Evolutionary conservation across 2,329 filamentous ascomycete species (phyloP).

Genomic region (Penicillium sp.): DNA sequence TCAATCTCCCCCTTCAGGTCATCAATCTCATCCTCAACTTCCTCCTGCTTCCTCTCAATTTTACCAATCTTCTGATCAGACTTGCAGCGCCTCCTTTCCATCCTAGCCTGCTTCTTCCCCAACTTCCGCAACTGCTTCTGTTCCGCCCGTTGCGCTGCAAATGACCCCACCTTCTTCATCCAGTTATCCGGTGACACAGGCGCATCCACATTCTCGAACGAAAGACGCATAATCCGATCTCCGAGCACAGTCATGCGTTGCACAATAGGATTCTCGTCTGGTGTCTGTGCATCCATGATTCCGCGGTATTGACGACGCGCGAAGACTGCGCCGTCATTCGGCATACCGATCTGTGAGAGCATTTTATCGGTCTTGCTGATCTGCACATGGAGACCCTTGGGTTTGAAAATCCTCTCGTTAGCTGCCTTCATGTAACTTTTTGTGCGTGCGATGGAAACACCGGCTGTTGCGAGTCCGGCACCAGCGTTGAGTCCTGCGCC

Average conservation of each 20-base stretch:
- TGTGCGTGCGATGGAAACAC: constrained; percentile 23
- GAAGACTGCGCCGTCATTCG: neutral
- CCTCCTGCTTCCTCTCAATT: constrained; percentile 1
- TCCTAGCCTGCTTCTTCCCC: neutral
- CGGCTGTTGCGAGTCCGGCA: constrained; percentile 11
- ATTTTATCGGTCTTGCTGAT: constrained; percentile 3
- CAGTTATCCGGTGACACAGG: constrained; percentile 3
- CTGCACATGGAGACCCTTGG: constrained; percentile 1
- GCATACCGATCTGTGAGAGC: neutral
- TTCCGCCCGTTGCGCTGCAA: constrained; percentile 7
- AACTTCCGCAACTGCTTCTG: constrained; percentile 4
- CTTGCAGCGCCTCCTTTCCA: neutral
- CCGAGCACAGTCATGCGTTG: constrained; percentile 10
- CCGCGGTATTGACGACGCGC: neutral
- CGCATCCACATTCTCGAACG: constrained; percentile 6
- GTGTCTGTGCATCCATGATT: neutral
- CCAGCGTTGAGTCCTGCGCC: constrained; percentile 13
- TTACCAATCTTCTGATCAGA: neutral
- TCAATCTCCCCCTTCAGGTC: neutral
- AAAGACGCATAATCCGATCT: constrained; percentile 7
- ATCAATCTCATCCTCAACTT: neutral
- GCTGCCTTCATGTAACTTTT: constrained; percentile 28
- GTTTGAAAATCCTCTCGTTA: neutral
- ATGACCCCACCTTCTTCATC: constrained; percentile 9
- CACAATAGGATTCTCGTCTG: neutral